Evolutionary conservation across 768 basidiomycete species (phyloP), one percentile per base, ranked within the genome.

Genomic region (Pisolithus marmoratus): DNA sequence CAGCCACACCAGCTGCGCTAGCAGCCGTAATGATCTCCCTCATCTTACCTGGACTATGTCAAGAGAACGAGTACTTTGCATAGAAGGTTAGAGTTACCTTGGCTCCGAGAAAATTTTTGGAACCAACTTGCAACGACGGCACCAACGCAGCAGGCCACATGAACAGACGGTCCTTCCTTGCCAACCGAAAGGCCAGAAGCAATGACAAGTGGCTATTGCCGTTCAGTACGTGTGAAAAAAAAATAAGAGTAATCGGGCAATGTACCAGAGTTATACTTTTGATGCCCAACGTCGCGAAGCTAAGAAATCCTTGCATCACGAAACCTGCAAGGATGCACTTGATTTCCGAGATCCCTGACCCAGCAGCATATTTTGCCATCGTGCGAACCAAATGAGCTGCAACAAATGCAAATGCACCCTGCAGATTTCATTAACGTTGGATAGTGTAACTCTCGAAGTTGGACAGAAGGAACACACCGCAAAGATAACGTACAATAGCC

Each of bases 301-400:
- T 88, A 34, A 98, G 77, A 69, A 87, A 99, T 0, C 94, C 93
- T 67, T 96, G 85, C 89, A 99, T 97, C 59, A 94, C 78, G 71
- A 99, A 99, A 4, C 96, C 96, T 8, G 90, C 91, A 27, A 99
- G 74, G 59, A 98, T 97, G 64, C 93, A 96, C 63, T 98, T 99
- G 70, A 99, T 97, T 70, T 99, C 96, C 20, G 94, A 92, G 45
- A 99, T 98, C 47, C 96, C 96, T 53, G 94, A 97, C 5, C 96
- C 94, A 19, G 96, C 96, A 14, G 96, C 94, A 68, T 95, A 95
- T 49, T 85, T 94, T 8, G 95, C 94, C 61, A 94, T 81, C 8
- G 83, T 83, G 49, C 82, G 79, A 50, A 98, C 96, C 11, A 99
- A 76, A 65, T 90, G 91, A 0, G 93, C 89, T 5, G 94, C 90